phyloP scores from a whole-genome alignment of 2,329 filamentous ascomycete genomes.

The Neofusicoccum cordaticola region DNA sequence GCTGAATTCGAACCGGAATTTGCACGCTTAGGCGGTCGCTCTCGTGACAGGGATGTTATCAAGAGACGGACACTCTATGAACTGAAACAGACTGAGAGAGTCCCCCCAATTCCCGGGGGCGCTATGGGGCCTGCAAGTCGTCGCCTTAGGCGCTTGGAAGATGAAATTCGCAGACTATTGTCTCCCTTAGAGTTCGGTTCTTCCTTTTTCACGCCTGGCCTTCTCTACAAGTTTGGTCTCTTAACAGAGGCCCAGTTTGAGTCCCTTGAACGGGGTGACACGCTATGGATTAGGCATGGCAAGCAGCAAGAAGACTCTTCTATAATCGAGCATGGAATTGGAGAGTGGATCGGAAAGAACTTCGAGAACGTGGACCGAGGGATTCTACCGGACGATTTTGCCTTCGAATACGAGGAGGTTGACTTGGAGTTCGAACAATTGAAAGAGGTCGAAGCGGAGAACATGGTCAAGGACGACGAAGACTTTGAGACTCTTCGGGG shows the following conservation, averaged over 20 bases:
- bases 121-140: constrained; percentile 38
- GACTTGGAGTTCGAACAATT: constrained; percentile 61
- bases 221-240: constrained; percentile 55
- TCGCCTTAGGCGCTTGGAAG: constrained; percentile 44
- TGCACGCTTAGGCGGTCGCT: constrained; percentile 67
- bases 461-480: constrained; percentile 53
- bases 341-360: constrained; percentile 57
- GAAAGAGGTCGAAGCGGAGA: constrained; percentile 59
- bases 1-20: constrained; percentile 61
- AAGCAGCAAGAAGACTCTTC: constrained; percentile 14
- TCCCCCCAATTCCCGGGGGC: constrained; percentile 31
- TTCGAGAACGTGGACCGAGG: constrained; percentile 46
- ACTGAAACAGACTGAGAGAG: constrained; percentile 17
- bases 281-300: constrained; percentile 38
- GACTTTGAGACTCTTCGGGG: constrained; percentile 41
- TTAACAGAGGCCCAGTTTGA: constrained; percentile 63
- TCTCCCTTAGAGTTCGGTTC: constrained; percentile 41
- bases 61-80: constrained; percentile 63
- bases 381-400: constrained; percentile 49
- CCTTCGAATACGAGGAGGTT: constrained; percentile 57
- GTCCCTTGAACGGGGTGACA: constrained; percentile 55
- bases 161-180: constrained; percentile 42
- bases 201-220: constrained; percentile 51
- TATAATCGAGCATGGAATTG: constrained; percentile 40
- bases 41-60: constrained; percentile 61